A percentile compares a stretch with the other conserved stretches of the same genome.
Evolutionary conservation across 164 flowering plant species (phyloP).

Genomic region (Santalum album): DNA sequence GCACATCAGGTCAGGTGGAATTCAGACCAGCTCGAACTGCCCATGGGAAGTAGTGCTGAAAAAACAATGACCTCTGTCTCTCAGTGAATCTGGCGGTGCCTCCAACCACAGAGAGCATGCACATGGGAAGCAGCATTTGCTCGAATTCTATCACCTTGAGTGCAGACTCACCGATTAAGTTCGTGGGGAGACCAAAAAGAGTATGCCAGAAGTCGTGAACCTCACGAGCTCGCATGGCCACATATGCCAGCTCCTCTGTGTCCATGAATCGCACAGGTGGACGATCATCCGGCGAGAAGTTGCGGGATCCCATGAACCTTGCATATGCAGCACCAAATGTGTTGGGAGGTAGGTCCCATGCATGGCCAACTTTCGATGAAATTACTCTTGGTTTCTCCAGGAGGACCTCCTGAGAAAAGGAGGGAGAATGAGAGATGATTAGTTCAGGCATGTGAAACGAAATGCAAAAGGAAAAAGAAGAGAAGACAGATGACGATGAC

Average conservation of each 20-base stretch:
- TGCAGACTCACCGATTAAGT: constrained; percentile 87
- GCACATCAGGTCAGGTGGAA: constrained; percentile 73
- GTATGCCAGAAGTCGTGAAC: constrained; percentile 98
- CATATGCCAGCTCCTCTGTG: constrained; percentile 82
- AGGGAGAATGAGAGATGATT: background rate
- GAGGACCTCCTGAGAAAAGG: constrained; percentile 57
- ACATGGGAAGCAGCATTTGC: constrained; percentile 97
- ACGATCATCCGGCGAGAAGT: constrained; percentile 92
- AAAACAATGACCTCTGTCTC: constrained; percentile 66
- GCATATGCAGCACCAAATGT: constrained; percentile 98
- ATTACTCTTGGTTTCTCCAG: constrained; percentile 82
- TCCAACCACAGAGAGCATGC: constrained; percentile 72
- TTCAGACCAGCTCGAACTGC: constrained; percentile 64
- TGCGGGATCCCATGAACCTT: constrained; percentile 86
- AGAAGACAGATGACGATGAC: too few species aligned
- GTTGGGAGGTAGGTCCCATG: constrained; percentile 84
- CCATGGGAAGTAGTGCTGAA: constrained; percentile 81
- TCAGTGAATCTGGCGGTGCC: constrained; percentile 70
- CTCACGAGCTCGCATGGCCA: constrained; percentile 83
- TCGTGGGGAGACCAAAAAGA: constrained; percentile 81
- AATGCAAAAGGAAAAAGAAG: too few species aligned
- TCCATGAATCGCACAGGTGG: constrained; percentile 95
- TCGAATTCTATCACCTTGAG: constrained; percentile 90
- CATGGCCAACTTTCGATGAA: constrained; percentile 67
- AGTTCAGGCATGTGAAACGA: too few species aligned